Conservation (phyloP, 805 yeast species). For the Wickerhamomyces bovis region DNA sequence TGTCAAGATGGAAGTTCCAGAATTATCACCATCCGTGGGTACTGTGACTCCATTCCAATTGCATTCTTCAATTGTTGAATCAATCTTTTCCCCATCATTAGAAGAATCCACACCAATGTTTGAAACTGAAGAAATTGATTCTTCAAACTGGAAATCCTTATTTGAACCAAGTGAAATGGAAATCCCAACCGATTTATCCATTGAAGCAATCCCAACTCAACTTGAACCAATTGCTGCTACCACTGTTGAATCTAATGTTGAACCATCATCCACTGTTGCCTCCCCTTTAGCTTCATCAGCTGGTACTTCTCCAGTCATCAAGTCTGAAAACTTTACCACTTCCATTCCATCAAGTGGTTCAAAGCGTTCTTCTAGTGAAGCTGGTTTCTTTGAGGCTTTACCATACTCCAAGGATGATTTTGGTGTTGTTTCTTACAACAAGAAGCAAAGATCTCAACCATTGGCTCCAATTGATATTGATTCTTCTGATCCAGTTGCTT, state of each 20-base stretch:
- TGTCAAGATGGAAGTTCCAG: conserved; percentile 18
- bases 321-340: conserved; percentile 4
- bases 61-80: conserved; percentile 61
- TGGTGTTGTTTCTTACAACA: conserved; percentile 39
- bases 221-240: neutral
- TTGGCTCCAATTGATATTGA: conserved; percentile 62
- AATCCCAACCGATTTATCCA: conserved; percentile 24
- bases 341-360: neutral
- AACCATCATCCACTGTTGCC: conserved; percentile 6
- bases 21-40: conserved; percentile 22
- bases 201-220: conserved; percentile 12
- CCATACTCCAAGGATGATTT: conserved; percentile 1
- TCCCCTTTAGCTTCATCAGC: conserved; percentile 1
- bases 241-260: neutral
- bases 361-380: conserved; percentile 21
- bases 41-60: conserved; percentile 46
- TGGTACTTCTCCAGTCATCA: conserved; percentile 2
- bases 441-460: conserved; percentile 71
- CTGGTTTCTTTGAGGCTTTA: conserved; percentile 14
- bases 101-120: conserved; percentile 62
- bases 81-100: conserved; percentile 32
- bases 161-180: conserved; percentile 36
- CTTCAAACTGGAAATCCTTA: conserved; percentile 57
- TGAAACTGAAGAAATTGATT: conserved; percentile 29
- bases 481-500: conserved; percentile 56